Conservation (phyloP, 2,329 filamentous ascomycete species). For the Clonostachys rhizophaga region DNA sequence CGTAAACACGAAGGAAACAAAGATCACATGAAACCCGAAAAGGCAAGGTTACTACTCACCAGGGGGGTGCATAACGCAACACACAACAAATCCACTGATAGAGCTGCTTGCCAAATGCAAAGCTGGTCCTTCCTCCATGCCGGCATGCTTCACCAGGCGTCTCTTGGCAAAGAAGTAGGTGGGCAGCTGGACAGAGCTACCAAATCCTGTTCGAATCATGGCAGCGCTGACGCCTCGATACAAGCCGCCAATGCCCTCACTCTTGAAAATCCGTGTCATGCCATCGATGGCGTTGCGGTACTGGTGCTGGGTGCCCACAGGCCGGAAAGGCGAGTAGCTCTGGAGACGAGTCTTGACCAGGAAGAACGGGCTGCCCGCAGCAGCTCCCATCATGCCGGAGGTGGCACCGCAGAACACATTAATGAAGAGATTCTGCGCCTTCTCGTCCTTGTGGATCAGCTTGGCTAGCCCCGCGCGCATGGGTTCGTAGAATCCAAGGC, state of each 20-base stretch:
- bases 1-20: too few relatives aligned
- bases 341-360: constrained; percentile 95
- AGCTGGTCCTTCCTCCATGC: constrained; percentile 85
- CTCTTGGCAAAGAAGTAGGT: constrained; percentile 99
- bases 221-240: constrained; percentile 90
- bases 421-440: constrained; percentile 78
- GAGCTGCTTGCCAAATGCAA: constrained; percentile 87
- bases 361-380: constrained; percentile 95
- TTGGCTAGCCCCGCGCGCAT: constrained; percentile 69
- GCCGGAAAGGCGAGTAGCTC: constrained; percentile 86
- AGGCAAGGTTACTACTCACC: constrained; percentile 45
- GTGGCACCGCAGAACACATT: constrained; percentile 91
- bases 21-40: too few relatives aligned
- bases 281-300: constrained; percentile 87
- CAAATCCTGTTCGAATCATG: constrained; percentile 94
- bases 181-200: constrained; percentile 90
- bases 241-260: constrained; percentile 74
- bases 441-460: constrained; percentile 65
- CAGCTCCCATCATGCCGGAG: constrained; percentile 86
- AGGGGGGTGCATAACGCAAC: constrained; percentile 96
- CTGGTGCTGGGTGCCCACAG: constrained; percentile 93
- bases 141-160: constrained; percentile 72
- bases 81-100: constrained; percentile 91
- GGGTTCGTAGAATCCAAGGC: constrained; percentile 95
- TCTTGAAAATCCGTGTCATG: constrained; percentile 69